Base-by-base conservation (phyloP, 257 asterid genomes). In the Hygrophila difformis region DNA sequence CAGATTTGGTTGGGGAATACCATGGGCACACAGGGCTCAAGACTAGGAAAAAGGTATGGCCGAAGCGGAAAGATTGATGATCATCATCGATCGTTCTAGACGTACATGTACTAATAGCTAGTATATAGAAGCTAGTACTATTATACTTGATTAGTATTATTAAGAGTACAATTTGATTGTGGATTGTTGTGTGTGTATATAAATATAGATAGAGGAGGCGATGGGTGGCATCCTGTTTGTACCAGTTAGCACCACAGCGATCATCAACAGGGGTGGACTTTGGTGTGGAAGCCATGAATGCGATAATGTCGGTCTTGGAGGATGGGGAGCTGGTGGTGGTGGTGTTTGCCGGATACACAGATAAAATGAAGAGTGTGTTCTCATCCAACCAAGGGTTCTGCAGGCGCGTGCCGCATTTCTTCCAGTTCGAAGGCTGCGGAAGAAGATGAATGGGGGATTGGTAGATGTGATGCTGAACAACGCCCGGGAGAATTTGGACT, bases 271-370 rank as follows among this genome's bases (percentile, higher is more conserved):
- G 3, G 68, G 63, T 22, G 8, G 97, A 87, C 49, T 77, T 43
- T 4, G 97, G 94, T 12, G 69, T 71, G 51, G 97, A 82, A 50
- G 97, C 94, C 3, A 55, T 82, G 46, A 94, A 87, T 26, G 97
- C 82, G 75, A 82, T 87, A 59, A 87, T 87, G 97, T 87, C 97
- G 1, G 81, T 74, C 13, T 57, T 84, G 69, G 97, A 87, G 60
- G 84, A 79, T 14, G 95, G 93, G 10, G 51, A 69, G 10, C 48
- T 84, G 6, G 84, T 87, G 1, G 80, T n/a, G n/a, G n/a, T 87
- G n/a, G 67, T 87, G 16, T 87, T 87, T 19, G 93, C 97, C 0
- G 97, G 97, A 23, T 87, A 87, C 33, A 87, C 92, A 0, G 95
- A 83, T 45, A 87, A 87, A 8, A 83, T 87, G 97, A 80, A 74